Base-by-base conservation (phyloP, 345 rosid genomes). In the Lepidium didymum region DNA sequence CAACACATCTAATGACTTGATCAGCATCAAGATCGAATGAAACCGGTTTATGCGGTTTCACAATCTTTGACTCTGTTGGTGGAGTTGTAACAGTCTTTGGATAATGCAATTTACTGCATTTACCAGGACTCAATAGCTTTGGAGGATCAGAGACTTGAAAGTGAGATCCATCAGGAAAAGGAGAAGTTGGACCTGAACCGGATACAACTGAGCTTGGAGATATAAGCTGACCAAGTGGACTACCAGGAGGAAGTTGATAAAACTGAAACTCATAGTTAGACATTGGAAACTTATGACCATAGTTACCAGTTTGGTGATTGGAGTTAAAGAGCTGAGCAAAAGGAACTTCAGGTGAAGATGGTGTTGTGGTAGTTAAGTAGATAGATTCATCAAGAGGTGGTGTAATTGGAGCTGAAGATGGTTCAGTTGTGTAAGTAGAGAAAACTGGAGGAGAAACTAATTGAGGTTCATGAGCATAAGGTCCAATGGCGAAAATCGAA, bases 311-410 rank as follows among this genome's bases (percentile, higher is more conserved):
- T 38, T 75, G 83, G 29, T 75, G 59, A 51, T 75, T 74, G 65
- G 77, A 74, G 52, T 85, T 85, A 69, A 90, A 79, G 33, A 90
- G 69, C 76, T 77, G 98, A 41, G 99, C 97, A 78, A 94, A 94
- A 36, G 99, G 99, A 15, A 94, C 96, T 82, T 91, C 97, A 0
- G 97, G 99, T 0, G 99, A 94, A 62, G 99, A 91, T 34, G 99
- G 99, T 9, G 89, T 90, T 15, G 78, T 75, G 1, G 57, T 64
- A 52, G 92, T 86, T 76, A 87, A 72, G 78, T 89, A 90, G 74
- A 91, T 74, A 16, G 90, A 91, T 53, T 94, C 75, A 0, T 94
- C 75, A 0, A 81, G 88, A 29, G 97, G 99, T 9, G 97, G 99
- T 35, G 96, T 94, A 58, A 89, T 70, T 2, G 99, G 97, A 61